Evolutionary conservation across 2,329 filamentous ascomycete genomes (phyloP).

Genomic region (Clonostachys byssicola): DNA sequence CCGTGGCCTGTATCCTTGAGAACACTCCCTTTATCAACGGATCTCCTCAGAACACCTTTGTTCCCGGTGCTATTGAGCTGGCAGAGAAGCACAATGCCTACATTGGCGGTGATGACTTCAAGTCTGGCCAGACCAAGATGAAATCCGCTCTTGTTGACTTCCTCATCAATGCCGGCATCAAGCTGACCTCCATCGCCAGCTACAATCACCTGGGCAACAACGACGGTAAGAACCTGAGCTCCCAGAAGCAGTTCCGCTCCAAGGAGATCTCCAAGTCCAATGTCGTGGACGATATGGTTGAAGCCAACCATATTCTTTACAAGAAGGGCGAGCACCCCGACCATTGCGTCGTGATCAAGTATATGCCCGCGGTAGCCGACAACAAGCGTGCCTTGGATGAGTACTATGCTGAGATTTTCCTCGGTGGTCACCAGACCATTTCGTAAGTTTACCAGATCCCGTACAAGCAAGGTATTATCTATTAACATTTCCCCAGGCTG

Average conservation of each 20-base stretch:
- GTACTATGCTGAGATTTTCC: slow-evolving; percentile 99
- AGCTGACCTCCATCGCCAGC: slow-evolving; percentile 95
- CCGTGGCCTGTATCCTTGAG: slow-evolving; percentile 90
- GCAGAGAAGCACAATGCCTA: slow-evolving; percentile 84
- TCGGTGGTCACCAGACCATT: slow-evolving; percentile 97
- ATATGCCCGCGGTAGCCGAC: slow-evolving; percentile 98
- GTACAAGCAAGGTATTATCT: not conserved
- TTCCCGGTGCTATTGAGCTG: slow-evolving; percentile 85
- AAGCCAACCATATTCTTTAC: slow-evolving; percentile 89
- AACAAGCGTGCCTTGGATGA: slow-evolving; percentile 98
- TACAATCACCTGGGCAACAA: slow-evolving; percentile 99
- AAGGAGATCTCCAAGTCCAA: slow-evolving; percentile 99
- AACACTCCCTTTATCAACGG: slow-evolving; percentile 95
- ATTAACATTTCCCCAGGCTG: slow-evolving; percentile 48
- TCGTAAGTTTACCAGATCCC: slow-evolving; percentile 42
- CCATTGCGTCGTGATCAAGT: slow-evolving; percentile 99
- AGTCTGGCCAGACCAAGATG: slow-evolving; percentile 99
- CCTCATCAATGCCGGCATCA: slow-evolving; percentile 97
- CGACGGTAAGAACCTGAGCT: slow-evolving; percentile 97
- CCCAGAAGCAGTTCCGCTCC: slow-evolving; percentile 96
- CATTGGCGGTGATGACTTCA: slow-evolving; percentile 98
- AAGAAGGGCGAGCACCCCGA: slow-evolving; percentile 90
- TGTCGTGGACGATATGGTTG: slow-evolving; percentile 99
- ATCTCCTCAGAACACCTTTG: slow-evolving; percentile 98
- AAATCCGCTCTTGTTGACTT: slow-evolving; percentile 99